A percentile compares a stretch with the other conserved stretches of the same genome.
These are phyloP conservation scores for Neckera pumila DNA, from an alignment of 225 moss, liverwort and hornwort species.

Conservation along the genomic window DNA sequence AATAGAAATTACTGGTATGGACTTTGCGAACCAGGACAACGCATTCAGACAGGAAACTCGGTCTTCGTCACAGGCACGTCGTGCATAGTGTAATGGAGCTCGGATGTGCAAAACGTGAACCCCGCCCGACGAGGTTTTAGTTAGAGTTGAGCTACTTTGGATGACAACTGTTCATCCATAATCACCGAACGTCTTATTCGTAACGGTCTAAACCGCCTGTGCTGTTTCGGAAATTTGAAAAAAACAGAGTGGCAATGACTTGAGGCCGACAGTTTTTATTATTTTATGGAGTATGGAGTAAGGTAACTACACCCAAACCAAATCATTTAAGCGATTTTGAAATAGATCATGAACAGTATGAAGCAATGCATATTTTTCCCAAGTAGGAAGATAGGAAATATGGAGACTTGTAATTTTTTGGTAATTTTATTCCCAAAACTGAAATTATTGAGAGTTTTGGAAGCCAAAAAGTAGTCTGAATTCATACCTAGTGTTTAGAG, in stretches of 20 bases:
- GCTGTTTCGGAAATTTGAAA: neutral
- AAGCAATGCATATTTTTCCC: too few relatives aligned
- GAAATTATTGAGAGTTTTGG: too few relatives aligned
- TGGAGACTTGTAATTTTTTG: too few relatives aligned
- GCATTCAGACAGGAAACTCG: too few relatives aligned
- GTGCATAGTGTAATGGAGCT: neutral
- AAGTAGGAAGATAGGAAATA: too few relatives aligned
- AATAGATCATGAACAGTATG: too few relatives aligned
- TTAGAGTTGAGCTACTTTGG: neutral
- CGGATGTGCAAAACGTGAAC: neutral
- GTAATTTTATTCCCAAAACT: too few relatives aligned
- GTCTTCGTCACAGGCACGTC: neutral
- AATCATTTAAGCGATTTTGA: too few relatives aligned
- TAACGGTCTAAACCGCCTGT: neutral
- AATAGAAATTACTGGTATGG: neutral
- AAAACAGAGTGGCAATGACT: neutral
- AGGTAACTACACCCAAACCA: too few relatives aligned
- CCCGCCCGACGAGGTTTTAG: neutral
- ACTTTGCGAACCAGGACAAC: too few relatives aligned
- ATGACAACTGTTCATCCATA: neutral
- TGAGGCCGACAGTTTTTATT: neutral
- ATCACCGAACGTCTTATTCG: neutral
- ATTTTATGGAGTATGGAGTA: neutral
- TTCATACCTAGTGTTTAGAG: too few relatives aligned
- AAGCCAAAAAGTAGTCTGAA: too few relatives aligned